Evolutionary conservation across 2,329 filamentous ascomycete genomes (phyloP), one percentile per base, ranked within the genome.

Genomic region (Diaporthe capsici): DNA sequence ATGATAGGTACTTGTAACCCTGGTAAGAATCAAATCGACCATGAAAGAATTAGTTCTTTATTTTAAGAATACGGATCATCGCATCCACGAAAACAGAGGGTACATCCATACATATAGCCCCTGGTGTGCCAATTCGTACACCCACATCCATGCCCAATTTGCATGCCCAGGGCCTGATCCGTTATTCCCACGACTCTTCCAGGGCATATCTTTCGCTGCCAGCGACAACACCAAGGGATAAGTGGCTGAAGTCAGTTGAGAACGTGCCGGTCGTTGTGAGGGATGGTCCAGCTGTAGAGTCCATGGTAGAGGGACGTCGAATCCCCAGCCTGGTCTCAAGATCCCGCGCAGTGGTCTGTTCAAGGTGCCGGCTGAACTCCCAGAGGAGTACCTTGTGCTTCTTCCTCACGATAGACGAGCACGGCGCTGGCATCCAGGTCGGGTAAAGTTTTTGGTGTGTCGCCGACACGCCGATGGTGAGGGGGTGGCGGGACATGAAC

Each of bases 391-490:
- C 49, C 51, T 76, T 77, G 4, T 76, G 71, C 39, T 68, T 58
- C 53, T 79, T 78, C 3, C 77, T 58, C 12, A 77, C 57, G 0
- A 47, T 0, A 12, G 55, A 67, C 37, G 37, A 68, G 31, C 63
- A 78, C 53, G 80, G 78, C 0, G 81, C 74, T 17, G 81, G 81
- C 75, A 81, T 81, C 82, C 82, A 84, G 9, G 81, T 76, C n/a
- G 78, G 79, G 22, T 83, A 83, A 4, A 84, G 53, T 74, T 82
- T 84, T 71, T 83, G 81, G 73, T 84, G 82, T 68, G 78, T 78
- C 20, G 81, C 80, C 1, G 81, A 82, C 17, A 81, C 79, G 20
- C 72, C 44, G 15, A 83, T 76, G 37, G 20, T 68, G 1, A 79
- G 78, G 17, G 79, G 78, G 75, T 83, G 81, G 1, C 60, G 78